phyloP scores from a whole-genome alignment of 257 asterid genomes.

The Solanum arcanum region DNA sequence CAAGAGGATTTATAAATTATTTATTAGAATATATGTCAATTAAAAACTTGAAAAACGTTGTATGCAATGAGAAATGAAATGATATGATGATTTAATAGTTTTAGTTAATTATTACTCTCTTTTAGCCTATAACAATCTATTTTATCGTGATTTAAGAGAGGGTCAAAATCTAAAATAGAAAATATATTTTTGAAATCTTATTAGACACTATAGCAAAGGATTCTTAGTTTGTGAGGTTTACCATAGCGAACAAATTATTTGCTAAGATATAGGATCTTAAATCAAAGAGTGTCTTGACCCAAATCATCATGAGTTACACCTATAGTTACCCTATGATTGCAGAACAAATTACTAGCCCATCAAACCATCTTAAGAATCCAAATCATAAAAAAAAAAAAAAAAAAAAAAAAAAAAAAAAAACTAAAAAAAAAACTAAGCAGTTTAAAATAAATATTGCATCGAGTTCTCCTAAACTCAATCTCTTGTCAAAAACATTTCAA shows the following conservation, averaged over 20 bases:
- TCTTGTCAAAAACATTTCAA: no score
- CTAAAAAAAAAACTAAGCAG: no score
- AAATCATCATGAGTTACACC: no score
- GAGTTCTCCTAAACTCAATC: no score
- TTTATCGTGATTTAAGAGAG: not conserved
- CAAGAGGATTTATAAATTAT: not conserved
- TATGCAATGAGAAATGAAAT: not conserved
- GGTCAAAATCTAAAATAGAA: no score
- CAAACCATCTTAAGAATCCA: no score
- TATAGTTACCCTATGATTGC: no score
- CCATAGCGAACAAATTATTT: not conserved
- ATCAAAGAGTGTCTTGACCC: not conserved
- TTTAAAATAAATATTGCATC: no score
- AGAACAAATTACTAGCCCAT: no score
- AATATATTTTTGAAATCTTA: no score
- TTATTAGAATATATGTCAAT: not conserved
- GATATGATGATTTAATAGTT: not conserved
- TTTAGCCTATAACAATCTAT: not conserved
- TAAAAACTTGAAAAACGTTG: not conserved
- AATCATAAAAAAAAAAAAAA: no score
- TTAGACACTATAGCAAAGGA: not conserved
- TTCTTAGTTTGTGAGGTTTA: not conserved
- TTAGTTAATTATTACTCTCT: not conserved
- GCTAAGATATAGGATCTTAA: not conserved
- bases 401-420: no score